Conservation (phyloP, 331 rosid genomes). For the Acacia concinna region DNA sequence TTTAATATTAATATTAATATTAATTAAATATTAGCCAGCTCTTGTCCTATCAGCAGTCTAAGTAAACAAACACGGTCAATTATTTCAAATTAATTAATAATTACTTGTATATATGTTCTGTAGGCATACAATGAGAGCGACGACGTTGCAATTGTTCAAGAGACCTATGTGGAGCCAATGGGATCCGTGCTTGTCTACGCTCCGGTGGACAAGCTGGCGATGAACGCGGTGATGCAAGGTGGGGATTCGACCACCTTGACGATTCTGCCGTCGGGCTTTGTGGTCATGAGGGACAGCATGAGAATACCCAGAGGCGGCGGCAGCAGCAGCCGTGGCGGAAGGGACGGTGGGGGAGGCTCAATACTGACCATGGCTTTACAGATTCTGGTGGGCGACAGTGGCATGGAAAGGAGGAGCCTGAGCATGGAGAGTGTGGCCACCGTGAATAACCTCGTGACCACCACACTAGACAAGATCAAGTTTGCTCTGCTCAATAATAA, state of each 20-base stretch:
- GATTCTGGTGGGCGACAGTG: constrained; percentile 26
- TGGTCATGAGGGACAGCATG: constrained; percentile 43
- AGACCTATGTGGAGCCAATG: constrained; percentile 44
- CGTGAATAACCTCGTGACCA: constrained; percentile 41
- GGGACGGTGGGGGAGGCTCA: constrained; percentile 44
- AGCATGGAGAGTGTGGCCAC: constrained; percentile 42
- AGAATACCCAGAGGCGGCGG: constrained; percentile 24
- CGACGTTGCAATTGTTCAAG: constrained; percentile 55
- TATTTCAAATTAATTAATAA: neutral
- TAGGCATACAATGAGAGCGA: neutral
- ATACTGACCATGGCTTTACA: constrained; percentile 58
- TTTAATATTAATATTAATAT: too few species aligned
- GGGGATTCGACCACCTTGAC: constrained; percentile 35
- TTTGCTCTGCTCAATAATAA: constrained; percentile 35
- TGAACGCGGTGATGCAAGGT: constrained; percentile 12
- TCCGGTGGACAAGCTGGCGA: constrained; percentile 37
- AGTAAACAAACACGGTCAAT: neutral
- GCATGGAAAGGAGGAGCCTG: neutral
- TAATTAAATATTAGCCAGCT: neutral
- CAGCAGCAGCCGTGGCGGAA: constrained; percentile 26
- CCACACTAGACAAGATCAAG: constrained; percentile 48
- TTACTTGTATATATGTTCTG: neutral
- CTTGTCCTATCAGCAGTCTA: neutral
- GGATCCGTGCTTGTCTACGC: constrained; percentile 55
- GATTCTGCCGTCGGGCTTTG: constrained; percentile 66